Base-by-base conservation (phyloP, 2,329 filamentous ascomycete genomes). In the Venturia effusa region DNA sequence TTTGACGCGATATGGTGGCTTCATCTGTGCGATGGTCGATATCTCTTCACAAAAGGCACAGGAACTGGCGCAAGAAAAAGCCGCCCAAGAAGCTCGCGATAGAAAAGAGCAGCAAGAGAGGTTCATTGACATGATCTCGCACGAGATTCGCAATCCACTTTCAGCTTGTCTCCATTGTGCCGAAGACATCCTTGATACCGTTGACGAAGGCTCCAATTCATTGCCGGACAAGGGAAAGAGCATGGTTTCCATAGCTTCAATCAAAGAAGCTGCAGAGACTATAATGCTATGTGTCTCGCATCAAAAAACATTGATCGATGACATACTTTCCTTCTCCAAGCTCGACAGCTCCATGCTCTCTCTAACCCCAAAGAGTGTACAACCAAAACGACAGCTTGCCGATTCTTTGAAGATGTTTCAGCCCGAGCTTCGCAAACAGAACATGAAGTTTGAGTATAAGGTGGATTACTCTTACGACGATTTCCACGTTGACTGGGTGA, bases 111-210 rank as follows among this genome's bases (percentile, higher is more conserved):
- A 76, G 45, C 74, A 75, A 60, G 74, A 75, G 60, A 72, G 71
- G 10, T 76, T 76, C 63, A 76, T 76, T 63, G 74, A 76, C 41
- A 72, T 74, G 3, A 64, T 66, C 7, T 57, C 41, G 22, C 63
- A 67, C 27, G 77, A 79, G 65, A 79, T 80, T 75, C 71, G 77
- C 1, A 79, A 79, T 62, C 77, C 77, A 1, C 69, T 79, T 0
- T 73, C 70, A 37, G 77, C 78, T 0, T 78, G 80, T 37, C 68
- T 79, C 4, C 77, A 78, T 45, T 76, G 73, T 61, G 77, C 77
- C 2, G 78, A 80, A 48, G 73, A 73, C 1, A 78, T 79, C 48
- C 68, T 74, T 11, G 72, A 68, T 24, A 73, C 70, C 0, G 67
- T 78, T 5, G 71, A 75, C 61, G 70, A 72, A 64, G 61, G 68